Conservation (phyloP, 176 grass and related monocot genomes). For the Juncus effusus region DNA sequence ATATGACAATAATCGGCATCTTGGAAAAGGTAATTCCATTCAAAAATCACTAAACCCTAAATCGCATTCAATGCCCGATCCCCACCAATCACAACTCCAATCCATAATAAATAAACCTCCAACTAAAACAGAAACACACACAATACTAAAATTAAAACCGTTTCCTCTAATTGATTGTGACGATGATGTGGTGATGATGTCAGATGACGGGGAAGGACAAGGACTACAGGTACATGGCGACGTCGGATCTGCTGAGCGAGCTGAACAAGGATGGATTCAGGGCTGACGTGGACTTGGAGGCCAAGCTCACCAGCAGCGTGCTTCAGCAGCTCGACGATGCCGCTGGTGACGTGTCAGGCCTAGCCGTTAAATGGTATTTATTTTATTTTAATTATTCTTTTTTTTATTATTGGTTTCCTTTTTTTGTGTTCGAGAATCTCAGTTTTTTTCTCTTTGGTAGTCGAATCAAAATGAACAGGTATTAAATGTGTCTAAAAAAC, state of each 20-base stretch:
- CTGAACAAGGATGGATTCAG: conserved; percentile 68
- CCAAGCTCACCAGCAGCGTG: conserved; percentile 61
- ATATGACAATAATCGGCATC: conserved; percentile 68
- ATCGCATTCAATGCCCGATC: too few species aligned
- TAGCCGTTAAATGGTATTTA: conserved; percentile 88
- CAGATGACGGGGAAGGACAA: conserved; percentile 97
- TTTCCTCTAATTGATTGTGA: too few species aligned
- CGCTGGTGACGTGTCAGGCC: conserved; percentile 85
- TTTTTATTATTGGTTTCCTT: conserved; percentile 16
- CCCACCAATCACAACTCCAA: too few species aligned
- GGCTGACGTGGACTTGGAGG: conserved; percentile 63
- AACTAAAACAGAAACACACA: too few species aligned
- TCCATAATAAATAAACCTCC: too few species aligned
- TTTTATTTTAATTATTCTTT: conserved; percentile 11
- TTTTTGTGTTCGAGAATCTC: neutral
- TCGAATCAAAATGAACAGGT: too few species aligned
- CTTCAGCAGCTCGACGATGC: conserved; percentile 93
- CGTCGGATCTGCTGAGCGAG: conserved; percentile 82
- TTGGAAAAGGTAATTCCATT: conserved; percentile 58
- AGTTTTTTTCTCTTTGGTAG: neutral
- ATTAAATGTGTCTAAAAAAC: too few species aligned
- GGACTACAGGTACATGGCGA: conserved; percentile 97
- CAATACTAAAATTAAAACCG: too few species aligned
- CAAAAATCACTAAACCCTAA: neutral
- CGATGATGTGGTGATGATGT: neutral